Evolutionary conservation across 1,284 basidiomycete genomes (phyloP).

Genomic region (Cutaneotrichosporon sp.): DNA sequence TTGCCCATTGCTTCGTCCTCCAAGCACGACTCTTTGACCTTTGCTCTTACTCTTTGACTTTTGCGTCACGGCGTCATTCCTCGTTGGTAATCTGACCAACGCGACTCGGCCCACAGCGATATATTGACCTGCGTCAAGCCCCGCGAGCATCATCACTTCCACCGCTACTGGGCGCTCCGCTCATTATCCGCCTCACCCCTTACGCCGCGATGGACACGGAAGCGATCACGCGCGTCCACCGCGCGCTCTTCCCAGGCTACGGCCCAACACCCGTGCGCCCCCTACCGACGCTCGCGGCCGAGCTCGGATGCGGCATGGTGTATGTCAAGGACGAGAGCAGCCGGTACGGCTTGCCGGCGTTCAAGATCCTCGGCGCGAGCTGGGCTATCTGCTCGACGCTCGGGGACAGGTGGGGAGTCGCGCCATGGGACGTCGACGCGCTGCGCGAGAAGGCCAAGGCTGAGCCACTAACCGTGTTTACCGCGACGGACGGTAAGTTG

Average conservation of each 20-base stretch:
- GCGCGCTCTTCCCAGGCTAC: slow-evolving; percentile 13
- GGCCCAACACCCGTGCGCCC: slow-evolving; percentile 13
- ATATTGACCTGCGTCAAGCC: no score
- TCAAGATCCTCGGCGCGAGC: slow-evolving; percentile 21
- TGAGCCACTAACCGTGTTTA: slow-evolving; percentile 8
- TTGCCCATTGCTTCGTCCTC: no score
- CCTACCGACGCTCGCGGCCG: slow-evolving; percentile 4
- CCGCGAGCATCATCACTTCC: not conserved
- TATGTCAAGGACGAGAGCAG: slow-evolving; percentile 19
- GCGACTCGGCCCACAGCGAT: not conserved
- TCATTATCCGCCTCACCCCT: not conserved
- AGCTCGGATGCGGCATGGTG: slow-evolving; percentile 11
- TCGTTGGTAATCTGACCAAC: not conserved
- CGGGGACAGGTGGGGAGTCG: slow-evolving; percentile 10
- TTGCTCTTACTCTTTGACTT: not conserved
- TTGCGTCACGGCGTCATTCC: not conserved
- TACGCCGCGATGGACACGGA: slow-evolving; percentile 2
- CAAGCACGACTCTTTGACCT: no score
- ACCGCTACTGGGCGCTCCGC: not conserved
- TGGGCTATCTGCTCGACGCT: slow-evolving; percentile 11
- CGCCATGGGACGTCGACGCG: slow-evolving; percentile 12
- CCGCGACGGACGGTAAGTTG: slow-evolving; percentile 17
- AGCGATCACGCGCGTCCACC: slow-evolving; percentile 7
- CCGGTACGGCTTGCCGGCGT: slow-evolving; percentile 18
- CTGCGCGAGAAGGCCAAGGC: not conserved